These are phyloP conservation scores for Craterostigma plantagineum DNA, from an alignment of 257 asterid species.

Conservation along the genomic window DNA sequence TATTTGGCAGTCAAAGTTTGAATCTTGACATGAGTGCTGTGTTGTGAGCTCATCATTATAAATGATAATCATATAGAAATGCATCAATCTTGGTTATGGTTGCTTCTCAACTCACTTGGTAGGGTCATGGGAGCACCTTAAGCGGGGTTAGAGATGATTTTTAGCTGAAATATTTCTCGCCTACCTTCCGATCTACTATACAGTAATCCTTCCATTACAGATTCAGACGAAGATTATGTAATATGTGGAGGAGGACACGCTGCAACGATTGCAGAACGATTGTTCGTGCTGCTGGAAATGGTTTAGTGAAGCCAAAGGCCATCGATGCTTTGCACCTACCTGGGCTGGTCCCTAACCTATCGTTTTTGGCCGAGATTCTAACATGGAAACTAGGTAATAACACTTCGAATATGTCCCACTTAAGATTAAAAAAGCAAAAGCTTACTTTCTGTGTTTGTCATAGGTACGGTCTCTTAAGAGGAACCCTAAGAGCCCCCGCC, in stretches of 20 bases:
- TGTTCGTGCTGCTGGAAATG: conserved; percentile 72
- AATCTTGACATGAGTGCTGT: too few relatives aligned
- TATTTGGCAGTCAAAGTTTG: too few relatives aligned
- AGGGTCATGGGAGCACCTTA: too few relatives aligned
- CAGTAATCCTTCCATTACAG: conserved; percentile 7
- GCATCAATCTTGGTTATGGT: too few relatives aligned
- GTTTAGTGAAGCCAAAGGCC: conserved; percentile 56
- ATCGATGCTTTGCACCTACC: conserved; percentile 94
- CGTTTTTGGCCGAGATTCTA: conserved; percentile 77
- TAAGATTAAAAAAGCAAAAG: too few relatives aligned
- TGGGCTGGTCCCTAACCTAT: conserved; percentile 99
- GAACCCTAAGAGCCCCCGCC: conserved; percentile 89
- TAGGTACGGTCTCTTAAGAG: conserved; percentile 80
- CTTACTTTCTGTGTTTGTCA: conserved; percentile 1
- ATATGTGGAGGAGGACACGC: conserved; percentile 96
- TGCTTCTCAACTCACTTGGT: too few relatives aligned
- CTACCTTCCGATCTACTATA: conserved; percentile 1
- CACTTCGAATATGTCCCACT: too few relatives aligned
- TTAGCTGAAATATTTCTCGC: too few relatives aligned
- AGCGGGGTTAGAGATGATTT: too few relatives aligned
- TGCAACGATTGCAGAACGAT: conserved; percentile 78
- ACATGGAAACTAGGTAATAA: conserved; percentile 87
- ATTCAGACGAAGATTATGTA: conserved; percentile 52
- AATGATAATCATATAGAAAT: too few relatives aligned
- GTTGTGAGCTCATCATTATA: too few relatives aligned